A percentile compares a stretch with the other conserved stretches of the same genome.
Evolutionary conservation across 805 yeast species (phyloP).

Genomic region (Wickerhamiella sorbophila): DNA sequence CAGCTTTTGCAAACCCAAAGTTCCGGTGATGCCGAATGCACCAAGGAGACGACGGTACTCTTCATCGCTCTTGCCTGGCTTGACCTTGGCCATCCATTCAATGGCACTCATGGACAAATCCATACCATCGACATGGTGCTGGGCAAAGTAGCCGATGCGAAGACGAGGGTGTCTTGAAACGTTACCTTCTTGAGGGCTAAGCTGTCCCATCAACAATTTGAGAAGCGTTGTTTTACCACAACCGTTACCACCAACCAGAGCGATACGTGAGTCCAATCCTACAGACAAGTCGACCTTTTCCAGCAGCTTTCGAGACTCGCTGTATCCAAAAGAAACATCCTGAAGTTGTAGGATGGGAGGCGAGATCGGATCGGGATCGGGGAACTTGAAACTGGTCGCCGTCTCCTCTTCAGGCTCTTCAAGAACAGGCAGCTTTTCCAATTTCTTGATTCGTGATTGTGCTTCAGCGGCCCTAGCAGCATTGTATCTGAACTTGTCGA

Average conservation of each 20-base stretch:
- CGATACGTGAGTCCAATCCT: constrained; percentile 88
- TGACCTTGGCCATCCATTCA: constrained; percentile 79
- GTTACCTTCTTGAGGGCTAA: constrained; percentile 62
- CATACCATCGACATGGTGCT: constrained; percentile 97
- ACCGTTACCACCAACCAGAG: constrained; percentile 97
- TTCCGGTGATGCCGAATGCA: constrained; percentile 91
- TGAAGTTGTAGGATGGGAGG: constrained; percentile 88
- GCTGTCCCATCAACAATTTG: constrained; percentile 67
- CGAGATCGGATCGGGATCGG: constrained; percentile 84
- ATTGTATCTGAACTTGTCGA: constrained; percentile 91
- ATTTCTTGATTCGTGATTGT: constrained; percentile 90
- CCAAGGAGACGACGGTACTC: constrained; percentile 95
- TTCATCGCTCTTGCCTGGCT: constrained; percentile 90
- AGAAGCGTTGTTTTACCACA: constrained; percentile 95
- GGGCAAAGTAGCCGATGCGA: constrained; percentile 94
- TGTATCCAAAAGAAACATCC: constrained; percentile 76
- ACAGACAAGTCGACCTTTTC: constrained; percentile 75
- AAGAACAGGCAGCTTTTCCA: constrained; percentile 83
- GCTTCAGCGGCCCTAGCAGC: constrained; percentile 98
- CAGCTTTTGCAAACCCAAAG: constrained; percentile 85
- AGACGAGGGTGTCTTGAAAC: constrained; percentile 71
- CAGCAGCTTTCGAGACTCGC: constrained; percentile 41
- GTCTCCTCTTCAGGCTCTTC: constrained; percentile 93
- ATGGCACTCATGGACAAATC: constrained; percentile 76
- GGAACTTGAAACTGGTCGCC: constrained; percentile 72